Evolutionary conservation across 805 yeast genomes (phyloP), one percentile per base, ranked within the genome.

Genomic region (Schizosaccharomyces lindneri): DNA sequence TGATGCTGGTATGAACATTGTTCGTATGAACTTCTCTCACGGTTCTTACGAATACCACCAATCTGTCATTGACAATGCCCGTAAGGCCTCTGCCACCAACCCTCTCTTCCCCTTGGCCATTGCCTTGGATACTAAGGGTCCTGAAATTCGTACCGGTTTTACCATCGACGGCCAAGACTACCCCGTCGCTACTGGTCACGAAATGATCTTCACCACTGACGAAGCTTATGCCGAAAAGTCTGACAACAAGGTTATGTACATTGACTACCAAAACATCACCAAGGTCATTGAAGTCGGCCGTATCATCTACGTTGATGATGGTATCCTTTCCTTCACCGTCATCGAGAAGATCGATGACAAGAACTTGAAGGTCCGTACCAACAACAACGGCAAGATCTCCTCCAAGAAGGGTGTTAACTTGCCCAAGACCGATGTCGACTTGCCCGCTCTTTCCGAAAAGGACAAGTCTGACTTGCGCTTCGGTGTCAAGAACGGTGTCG

Each of bases 321-420:
- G 98, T 81, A 95, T 93, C 65, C 78, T 93, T 68, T 87, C 96
- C 62, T 94, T 93, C 73, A 88, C 85, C 78, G 98, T 93, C 62
- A 71, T 83, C 66, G 89, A 89, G 75, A 79, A 89, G 66, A 78
- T 80, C 67, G 93, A 93, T 73, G 84, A 77, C 66, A 69, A 79
- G 73, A 88, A 89, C 72, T 78, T 93, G 74, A 85, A 81, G 77
- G 97, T 88, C 70, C 79, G 77, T 71, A 84, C 97, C 65, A 78
- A 90, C 74, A 93, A 93, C 78, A 85, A 93, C 66, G 98, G 98
- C 78, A 86, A 82, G 78, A 84, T 93, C 75, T 86, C 85, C 68
- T 87, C 96, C 67, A 97, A 88, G 81, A 93, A 93, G 83, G 98
- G 98, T 79, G 97, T 93, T 69, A 93, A 93, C 81, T 80, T 93